Base-by-base conservation (phyloP, 1,139 yeast species). In the Tardiomyces depauwii region DNA sequence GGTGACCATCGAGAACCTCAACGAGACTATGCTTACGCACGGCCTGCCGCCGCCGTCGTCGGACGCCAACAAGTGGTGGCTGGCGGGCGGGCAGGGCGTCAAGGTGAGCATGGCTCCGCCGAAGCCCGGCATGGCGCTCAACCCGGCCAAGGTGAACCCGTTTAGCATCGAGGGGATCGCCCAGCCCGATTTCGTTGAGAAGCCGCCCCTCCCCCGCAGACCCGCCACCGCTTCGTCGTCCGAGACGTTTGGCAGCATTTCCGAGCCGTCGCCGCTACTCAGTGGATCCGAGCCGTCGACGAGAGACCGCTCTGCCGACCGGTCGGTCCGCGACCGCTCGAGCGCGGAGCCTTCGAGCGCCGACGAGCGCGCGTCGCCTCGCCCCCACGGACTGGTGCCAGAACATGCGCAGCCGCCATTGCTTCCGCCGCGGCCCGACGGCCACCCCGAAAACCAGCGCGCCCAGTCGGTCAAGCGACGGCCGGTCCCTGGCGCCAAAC, bases 61-160 rank as follows among this genome's bases (percentile, higher is more conserved):
- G 0, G 95, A 86, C 47, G 62, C 69, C 13, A 68, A 74, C 32
- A 86, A 87, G 62, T 91, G 98, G 98, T 91, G 98, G 98, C 71
- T 87, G 39, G 80, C 80, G 14, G 81, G 80, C 10, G 91, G 93
- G 0, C 76, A 76, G 52, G 73, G 83, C 6, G 91, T 89, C 1
- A 86, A 80, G 58, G 82, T 89, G 5, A 59, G 62, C 4, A 52
- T 70, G 2, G 59, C 56, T n/a, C 65, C 67, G 2, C 68, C 72
- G 21, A 68, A 62, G 19, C 64, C 64, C 9, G 66, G 66, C 39
- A 57, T 59, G 58, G 67, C 76, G 1, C 68, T 88, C 41, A 91
- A 91, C 57, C 95, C 95, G 0, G 62, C 67, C 36, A 30, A 30
- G 11, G 36, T 30, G 10, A 30, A 30, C 36, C 36, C 36, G 16